Evolutionary conservation across 176 grass and related monocot genomes (phyloP), one percentile per base, ranked within the genome.

Genomic region (Themeda triandra): DNA sequence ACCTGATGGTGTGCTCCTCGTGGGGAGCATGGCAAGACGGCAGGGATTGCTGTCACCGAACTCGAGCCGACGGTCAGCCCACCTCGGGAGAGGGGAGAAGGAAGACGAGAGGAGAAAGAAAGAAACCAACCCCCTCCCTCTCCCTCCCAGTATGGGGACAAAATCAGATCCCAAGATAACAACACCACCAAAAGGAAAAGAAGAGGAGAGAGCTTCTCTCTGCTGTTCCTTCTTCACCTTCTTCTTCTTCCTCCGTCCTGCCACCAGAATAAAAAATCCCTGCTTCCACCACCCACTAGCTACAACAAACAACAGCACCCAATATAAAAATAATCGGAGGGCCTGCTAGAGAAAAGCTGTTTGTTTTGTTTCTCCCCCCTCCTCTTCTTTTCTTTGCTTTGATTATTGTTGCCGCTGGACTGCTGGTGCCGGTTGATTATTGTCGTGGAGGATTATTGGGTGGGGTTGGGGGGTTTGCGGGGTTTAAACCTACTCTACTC

Each of bases 1-100:
- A 92, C 91, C 89, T 91, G 95, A 84, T 59, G 81, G 83, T 71
- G 87, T 78, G 92, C 83, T 86, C 88, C 93, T 88, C 87, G 81
- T 88, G 93, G 91, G 89, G 84, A 83, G 67, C 87, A 88, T 86
- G 80, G 63, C 82, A 83, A 72, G 76, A 67, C 72, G 83, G 83
- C 88, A 86, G 46, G 36, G 81, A 89, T 79, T 89, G 81, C 42
- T 89, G 78, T 82, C 79, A 90, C 82, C 77, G 67, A 68, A 85
- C 51, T 87, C 82, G 65, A 89, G 89, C 87, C 53, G 94, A 88
- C 86, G 85, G 84, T 73, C 40, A 13, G 48, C 6, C 41, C 1
- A 76, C 59, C 62, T 85, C 73, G 81, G 44, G 28, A 58, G 23
- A 15, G n/a, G 25, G 66, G 40, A 28, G 78, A 33, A 24, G 37